These are phyloP conservation scores for Neurospora tetrasperma DNA, from an alignment of 495 filamentous ascomycete species.

Conservation along the genomic window DNA sequence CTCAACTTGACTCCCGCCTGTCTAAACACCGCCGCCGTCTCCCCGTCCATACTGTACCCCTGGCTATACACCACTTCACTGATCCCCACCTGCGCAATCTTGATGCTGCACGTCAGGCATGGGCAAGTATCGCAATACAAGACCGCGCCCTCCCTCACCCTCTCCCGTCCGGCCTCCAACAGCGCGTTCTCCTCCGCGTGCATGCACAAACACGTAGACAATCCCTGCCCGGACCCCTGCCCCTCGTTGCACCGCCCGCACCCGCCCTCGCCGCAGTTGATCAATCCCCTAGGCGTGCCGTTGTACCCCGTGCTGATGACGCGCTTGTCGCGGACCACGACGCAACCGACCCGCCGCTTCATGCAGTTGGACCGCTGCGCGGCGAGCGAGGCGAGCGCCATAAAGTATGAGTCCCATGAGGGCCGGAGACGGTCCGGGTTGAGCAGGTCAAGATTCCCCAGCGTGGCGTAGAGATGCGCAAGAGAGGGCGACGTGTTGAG, in stretches of 20 bases:
- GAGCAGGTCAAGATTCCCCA: slow-evolving; percentile 60
- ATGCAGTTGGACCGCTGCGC: slow-evolving; percentile 93
- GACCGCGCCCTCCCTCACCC: slow-evolving; percentile 68
- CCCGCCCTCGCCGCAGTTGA: slow-evolving; percentile 88
- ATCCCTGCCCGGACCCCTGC: slow-evolving; percentile 56
- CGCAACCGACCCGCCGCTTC: slow-evolving; percentile 92
- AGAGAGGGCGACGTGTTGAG: slow-evolving; percentile 73
- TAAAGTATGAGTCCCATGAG: slow-evolving; percentile 97
- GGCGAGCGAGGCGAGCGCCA: slow-evolving; percentile 85
- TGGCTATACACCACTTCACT: slow-evolving; percentile 89
- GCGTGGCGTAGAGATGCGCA: slow-evolving; percentile 53
- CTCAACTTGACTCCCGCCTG: slow-evolving; percentile 67
- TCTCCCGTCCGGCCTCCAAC: slow-evolving; percentile 84
- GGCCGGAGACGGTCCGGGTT: slow-evolving; percentile 74
- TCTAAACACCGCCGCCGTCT: slow-evolving; percentile 69
- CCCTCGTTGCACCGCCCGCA: slow-evolving; percentile 74
- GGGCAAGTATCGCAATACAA: slow-evolving; percentile 97
- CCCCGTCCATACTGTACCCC: slow-evolving; percentile 84
- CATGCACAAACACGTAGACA: slow-evolving; percentile 84
- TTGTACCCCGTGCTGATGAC: slow-evolving; percentile 98
- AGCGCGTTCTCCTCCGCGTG: slow-evolving; percentile 97
- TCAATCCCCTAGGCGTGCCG: slow-evolving; percentile 76
- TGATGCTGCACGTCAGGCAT: slow-evolving; percentile 96
- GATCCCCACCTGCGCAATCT: slow-evolving; percentile 93
- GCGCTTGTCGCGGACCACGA: slow-evolving; percentile 77